phyloP scores from a whole-genome alignment of 345 rosid species.

The Gossypium bickii region DNA sequence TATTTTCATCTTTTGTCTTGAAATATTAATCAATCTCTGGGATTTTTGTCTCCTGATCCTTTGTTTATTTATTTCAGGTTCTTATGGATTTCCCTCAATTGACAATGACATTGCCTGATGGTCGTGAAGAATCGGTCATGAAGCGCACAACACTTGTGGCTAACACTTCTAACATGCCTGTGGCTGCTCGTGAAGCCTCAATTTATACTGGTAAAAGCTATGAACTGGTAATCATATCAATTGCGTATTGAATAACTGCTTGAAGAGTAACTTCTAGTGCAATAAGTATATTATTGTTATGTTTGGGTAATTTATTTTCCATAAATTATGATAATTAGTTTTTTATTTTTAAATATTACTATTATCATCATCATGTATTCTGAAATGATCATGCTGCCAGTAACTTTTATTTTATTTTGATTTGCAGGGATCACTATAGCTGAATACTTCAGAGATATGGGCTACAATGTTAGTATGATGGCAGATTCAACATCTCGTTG shows the following conservation, averaged over 20 bases:
- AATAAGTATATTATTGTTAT: neutral
- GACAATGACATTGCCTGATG: slow-evolving; percentile 98
- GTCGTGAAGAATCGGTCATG: slow-evolving; percentile 99
- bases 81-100: slow-evolving; percentile 99
- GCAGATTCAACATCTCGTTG: slow-evolving; percentile 99
- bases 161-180: slow-evolving; percentile 99
- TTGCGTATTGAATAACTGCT: neutral
- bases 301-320: neutral
- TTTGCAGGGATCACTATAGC: slow-evolving; percentile 90
- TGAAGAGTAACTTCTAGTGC: neutral
- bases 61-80: slow-evolving; percentile 43
- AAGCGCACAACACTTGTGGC: slow-evolving; percentile 98
- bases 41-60: slow-evolving; percentile 9
- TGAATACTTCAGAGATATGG: slow-evolving; percentile 98
- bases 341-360: neutral
- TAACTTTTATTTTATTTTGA: neutral
- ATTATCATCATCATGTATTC: neutral
- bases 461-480: slow-evolving; percentile 98
- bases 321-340: neutral
- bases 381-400: neutral
- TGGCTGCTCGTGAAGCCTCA: slow-evolving; percentile 99
- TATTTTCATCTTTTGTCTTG: neutral
- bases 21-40: neutral
- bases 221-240: neutral
- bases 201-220: slow-evolving; percentile 71